phyloP scores from a whole-genome alignment of 208 protist genomes.

The Leishmania mexicana region DNA sequence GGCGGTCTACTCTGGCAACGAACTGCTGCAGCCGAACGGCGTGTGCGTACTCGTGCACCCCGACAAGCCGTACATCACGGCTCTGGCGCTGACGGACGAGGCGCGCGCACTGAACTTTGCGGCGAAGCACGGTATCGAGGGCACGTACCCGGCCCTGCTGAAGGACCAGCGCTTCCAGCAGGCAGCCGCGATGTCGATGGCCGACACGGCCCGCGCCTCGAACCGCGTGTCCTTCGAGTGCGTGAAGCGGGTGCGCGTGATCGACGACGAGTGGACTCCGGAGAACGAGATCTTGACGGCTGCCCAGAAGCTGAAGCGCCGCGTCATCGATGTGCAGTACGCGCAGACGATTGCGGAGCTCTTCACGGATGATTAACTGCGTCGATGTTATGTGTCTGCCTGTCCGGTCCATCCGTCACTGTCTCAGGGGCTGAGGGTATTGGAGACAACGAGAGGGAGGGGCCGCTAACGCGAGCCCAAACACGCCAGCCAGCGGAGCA shows the following conservation, averaged over 20 bases:
- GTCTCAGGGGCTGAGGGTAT: background rate
- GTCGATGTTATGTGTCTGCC: slow-evolving; percentile 11
- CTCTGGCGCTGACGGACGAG: slow-evolving; percentile 60
- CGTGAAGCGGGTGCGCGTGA: slow-evolving; percentile 56
- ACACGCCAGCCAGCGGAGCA: background rate
- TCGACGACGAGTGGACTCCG: slow-evolving; percentile 82
- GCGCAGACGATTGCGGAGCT: slow-evolving; percentile 60
- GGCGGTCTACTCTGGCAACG: slow-evolving; percentile 65
- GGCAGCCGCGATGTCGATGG: slow-evolving; percentile 54
- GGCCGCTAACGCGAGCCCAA: background rate
- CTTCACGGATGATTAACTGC: slow-evolving; percentile 48
- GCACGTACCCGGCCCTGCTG: slow-evolving; percentile 43
- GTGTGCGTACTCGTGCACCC: slow-evolving; percentile 85
- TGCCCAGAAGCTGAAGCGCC: slow-evolving; percentile 80
- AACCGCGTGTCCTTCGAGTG: slow-evolving; percentile 41
- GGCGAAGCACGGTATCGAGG: slow-evolving; percentile 39
- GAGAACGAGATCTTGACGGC: slow-evolving; percentile 85
- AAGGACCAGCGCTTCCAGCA: slow-evolving; percentile 56
- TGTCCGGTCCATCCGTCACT: background rate
- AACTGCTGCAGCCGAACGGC: slow-evolving; percentile 67
- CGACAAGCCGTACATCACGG: slow-evolving; percentile 70
- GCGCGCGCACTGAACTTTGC: slow-evolving; percentile 52
- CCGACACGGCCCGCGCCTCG: slow-evolving; percentile 36
- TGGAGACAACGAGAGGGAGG: background rate
- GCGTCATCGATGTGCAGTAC: slow-evolving; percentile 66